Conservation (phyloP, 2,329 filamentous ascomycete genomes). For the Chlorencoelia australis region DNA sequence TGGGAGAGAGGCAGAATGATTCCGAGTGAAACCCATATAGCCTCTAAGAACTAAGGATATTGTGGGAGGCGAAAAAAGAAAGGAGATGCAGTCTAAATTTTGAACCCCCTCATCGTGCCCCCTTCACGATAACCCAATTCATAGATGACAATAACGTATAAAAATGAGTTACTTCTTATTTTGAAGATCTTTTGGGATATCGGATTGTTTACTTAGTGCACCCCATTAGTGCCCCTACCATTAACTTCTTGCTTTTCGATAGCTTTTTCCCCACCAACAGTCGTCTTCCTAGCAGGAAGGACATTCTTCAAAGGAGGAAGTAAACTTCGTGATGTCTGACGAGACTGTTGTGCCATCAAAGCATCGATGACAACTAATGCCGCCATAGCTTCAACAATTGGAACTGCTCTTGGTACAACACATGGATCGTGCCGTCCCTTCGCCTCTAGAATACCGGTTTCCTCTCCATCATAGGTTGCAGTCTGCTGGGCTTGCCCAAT, state of each 20-base stretch:
- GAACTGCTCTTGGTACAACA: constrained; percentile 71
- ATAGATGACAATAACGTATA: too few relatives aligned
- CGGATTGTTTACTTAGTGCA: too few relatives aligned
- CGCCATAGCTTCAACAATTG: constrained; percentile 87
- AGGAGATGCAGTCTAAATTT: too few relatives aligned
- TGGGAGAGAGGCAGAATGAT: too few relatives aligned
- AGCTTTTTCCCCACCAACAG: constrained; percentile 13
- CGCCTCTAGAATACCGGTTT: constrained; percentile 68
- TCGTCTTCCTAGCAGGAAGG: constrained; percentile 11
- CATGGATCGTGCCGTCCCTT: constrained; percentile 94
- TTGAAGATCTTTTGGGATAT: too few relatives aligned
- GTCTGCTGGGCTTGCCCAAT: constrained; percentile 85
- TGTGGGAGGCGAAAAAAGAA: too few relatives aligned
- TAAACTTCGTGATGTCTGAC: constrained; percentile 37
- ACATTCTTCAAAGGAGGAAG: constrained; percentile 31
- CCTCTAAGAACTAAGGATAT: too few relatives aligned
- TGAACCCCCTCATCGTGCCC: too few relatives aligned
- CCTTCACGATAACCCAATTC: too few relatives aligned
- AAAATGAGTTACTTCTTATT: too few relatives aligned
- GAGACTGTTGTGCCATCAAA: constrained; percentile 67
- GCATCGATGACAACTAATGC: constrained; percentile 81
- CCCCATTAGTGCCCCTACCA: constrained; percentile 9
- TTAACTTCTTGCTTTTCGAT: constrained; percentile 9
- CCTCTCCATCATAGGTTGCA: constrained; percentile 61
- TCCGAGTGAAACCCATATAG: too few relatives aligned